Evolutionary conservation across 257 asterid genomes (phyloP).

Genomic region (Scutellaria barbata): DNA sequence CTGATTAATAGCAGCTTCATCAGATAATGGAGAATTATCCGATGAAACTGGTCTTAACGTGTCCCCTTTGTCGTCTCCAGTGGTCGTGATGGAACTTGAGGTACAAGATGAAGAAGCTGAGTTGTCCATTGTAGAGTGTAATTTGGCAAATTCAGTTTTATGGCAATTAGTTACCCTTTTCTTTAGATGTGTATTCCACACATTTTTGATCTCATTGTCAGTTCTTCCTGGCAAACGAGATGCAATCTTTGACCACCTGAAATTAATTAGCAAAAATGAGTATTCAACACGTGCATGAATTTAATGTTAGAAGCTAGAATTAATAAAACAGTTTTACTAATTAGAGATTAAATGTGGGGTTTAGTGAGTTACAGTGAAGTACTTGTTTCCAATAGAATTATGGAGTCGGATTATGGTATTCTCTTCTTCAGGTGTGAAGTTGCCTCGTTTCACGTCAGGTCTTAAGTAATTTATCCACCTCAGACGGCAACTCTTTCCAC

Average conservation of each 20-base stretch:
- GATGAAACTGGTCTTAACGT: too few relatives aligned
- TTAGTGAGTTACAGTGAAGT: conserved; percentile 32
- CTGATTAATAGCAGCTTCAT: neutral
- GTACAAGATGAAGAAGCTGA: conserved; percentile 35
- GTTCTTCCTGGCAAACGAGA: conserved; percentile 78
- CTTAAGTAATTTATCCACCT: conserved; percentile 87
- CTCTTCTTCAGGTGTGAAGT: conserved; percentile 67
- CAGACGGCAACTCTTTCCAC: conserved; percentile 85
- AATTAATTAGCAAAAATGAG: neutral
- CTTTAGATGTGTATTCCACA: conserved; percentile 82
- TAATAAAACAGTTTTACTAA: too few relatives aligned
- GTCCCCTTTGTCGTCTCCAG: neutral
- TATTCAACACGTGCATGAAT: too few relatives aligned
- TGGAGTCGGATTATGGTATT: conserved; percentile 66
- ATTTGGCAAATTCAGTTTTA: too few relatives aligned
- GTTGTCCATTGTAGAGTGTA: too few relatives aligned
- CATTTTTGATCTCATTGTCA: conserved; percentile 84
- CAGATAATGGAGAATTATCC: too few relatives aligned
- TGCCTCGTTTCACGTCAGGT: conserved; percentile 79
- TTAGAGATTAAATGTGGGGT: neutral
- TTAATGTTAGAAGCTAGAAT: too few relatives aligned
- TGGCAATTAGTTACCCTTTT: conserved; percentile 33
- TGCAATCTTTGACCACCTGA: conserved; percentile 89
- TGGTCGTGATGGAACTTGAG: conserved; percentile 35
- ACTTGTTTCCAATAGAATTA: conserved; percentile 66